Base-by-base conservation (phyloP, 2,329 filamentous ascomycete species). In the Aspergillus sclerotialis region DNA sequence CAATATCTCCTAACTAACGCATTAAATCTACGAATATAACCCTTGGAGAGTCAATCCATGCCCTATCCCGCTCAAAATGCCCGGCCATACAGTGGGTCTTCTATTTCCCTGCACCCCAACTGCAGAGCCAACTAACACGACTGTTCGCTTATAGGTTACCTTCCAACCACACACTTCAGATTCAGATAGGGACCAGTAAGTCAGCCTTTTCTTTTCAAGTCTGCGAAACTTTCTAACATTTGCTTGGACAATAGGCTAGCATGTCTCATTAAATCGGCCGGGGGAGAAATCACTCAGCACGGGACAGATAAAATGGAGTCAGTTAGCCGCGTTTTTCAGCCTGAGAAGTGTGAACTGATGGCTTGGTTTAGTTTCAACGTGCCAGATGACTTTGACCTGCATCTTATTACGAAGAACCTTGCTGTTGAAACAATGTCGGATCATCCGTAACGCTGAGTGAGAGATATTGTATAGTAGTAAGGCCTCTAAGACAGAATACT, bases 371-470 rank as follows among this genome's bases (percentile, higher is more conserved):
- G 33, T 14, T 42, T 38, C 17, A 33, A 36, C 14, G 35, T 43
- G 8, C 38, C 40, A 15, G 37, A 41, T 28, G 17, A 21, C 8
- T 45, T 45, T 24, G 34, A 41, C 25, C 34, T 45, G 10, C 38
- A 36, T 18, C 32, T 45, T 9, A 43, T 45, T 25, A 43, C 40
- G 16, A 41, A 36, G 32, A 40, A 45, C 16, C 21, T 39, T 14
- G 28, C 30, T n/a, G 16, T 36, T 13, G 43, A 43, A 29, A 45
- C 43, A 6, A 30, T 41, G 21, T 38, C 43, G 11, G 43, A 45
- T 29, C 40, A 45, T 36, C 43, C 43, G 3, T 45, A 37, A 23
- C n/a, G n/a, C n/a, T n/a, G n/a, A n/a, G n/a, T n/a, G n/a, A n/a
- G n/a, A n/a, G n/a, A n/a, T n/a, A n/a, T n/a, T n/a, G n/a, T n/a